Percentiles rank a stretch among this genome's conserved stretches.
Conservation (phyloP, 2,329 filamentous ascomycete species). For the Arachnomyces sp. region DNA sequence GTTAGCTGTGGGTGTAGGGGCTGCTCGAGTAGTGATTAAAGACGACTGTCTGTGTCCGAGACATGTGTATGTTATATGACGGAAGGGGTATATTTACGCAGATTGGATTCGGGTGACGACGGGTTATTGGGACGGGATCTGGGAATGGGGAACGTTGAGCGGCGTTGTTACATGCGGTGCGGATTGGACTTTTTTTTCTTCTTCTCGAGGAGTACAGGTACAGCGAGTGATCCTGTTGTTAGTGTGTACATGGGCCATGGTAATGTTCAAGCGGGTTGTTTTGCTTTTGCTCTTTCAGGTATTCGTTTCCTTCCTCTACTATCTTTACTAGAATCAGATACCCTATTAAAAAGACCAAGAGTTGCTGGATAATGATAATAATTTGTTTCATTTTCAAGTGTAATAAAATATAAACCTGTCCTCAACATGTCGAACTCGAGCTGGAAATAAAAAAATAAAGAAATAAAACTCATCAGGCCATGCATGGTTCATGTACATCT, state of each 20-base stretch:
- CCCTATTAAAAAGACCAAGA: conserved; percentile 1
- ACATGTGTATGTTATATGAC: neutral
- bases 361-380: conserved; percentile 7
- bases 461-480: conserved; percentile 26
- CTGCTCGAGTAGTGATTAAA: conserved; percentile 74
- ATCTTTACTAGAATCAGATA: too few species aligned
- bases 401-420: conserved; percentile 3
- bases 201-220: neutral
- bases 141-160: too few species aligned
- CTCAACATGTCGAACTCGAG: conserved; percentile 8
- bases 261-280: conserved; percentile 4
- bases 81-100: too few species aligned
- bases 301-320: conserved; percentile 2
- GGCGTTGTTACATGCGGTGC: too few species aligned
- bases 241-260: neutral
- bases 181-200: neutral
- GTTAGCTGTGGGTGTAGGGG: conserved; percentile 91
- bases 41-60: neutral
- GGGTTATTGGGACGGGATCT: neutral
- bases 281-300: conserved; percentile 3
- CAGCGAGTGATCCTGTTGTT: too few species aligned
- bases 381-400: conserved; percentile 14
- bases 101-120: neutral
- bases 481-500: conserved; percentile 34
- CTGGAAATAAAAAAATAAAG: conserved; percentile 13